These are phyloP conservation scores for Monosporascus sp. DNA, from an alignment of 2,329 filamentous ascomycete genomes.

Conservation along the genomic window DNA sequence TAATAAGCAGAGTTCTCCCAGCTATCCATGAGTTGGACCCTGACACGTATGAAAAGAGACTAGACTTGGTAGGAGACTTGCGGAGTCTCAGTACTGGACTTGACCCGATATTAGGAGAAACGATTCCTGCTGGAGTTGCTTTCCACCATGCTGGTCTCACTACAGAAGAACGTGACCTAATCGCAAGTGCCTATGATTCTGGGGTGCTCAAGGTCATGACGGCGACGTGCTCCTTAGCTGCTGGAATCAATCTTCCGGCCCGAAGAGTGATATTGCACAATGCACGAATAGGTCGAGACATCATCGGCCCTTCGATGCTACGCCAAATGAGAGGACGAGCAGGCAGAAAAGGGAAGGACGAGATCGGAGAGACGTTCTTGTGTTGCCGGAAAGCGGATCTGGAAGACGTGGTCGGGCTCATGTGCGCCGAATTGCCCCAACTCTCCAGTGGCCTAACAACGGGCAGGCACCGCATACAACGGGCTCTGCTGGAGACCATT, in stretches of 20 bases:
- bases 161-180: constrained; percentile 67
- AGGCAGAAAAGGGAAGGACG: constrained; percentile 73
- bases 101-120: constrained; percentile 60
- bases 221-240: constrained; percentile 75
- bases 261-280: constrained; percentile 71
- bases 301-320: constrained; percentile 74
- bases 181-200: constrained; percentile 65
- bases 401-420: constrained; percentile 62
- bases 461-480: constrained; percentile 63
- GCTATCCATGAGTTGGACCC: constrained; percentile 38
- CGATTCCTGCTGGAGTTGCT: constrained; percentile 61
- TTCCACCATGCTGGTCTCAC: constrained; percentile 71
- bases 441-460: constrained; percentile 64
- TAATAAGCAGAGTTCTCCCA: constrained; percentile 64
- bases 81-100: constrained; percentile 61
- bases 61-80: constrained; percentile 61
- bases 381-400: constrained; percentile 66
- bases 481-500: constrained; percentile 68
- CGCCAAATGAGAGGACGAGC: constrained; percentile 77
- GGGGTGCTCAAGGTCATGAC: constrained; percentile 66
- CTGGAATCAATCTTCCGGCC: constrained; percentile 70
- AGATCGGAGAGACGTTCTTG: constrained; percentile 71
- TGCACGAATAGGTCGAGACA: constrained; percentile 68
- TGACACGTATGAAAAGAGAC: constrained; percentile 49
- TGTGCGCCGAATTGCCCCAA: constrained; percentile 66